phyloP scores from a whole-genome alignment of 495 filamentous ascomycete genomes.

The Hypoxylon intermedium region DNA sequence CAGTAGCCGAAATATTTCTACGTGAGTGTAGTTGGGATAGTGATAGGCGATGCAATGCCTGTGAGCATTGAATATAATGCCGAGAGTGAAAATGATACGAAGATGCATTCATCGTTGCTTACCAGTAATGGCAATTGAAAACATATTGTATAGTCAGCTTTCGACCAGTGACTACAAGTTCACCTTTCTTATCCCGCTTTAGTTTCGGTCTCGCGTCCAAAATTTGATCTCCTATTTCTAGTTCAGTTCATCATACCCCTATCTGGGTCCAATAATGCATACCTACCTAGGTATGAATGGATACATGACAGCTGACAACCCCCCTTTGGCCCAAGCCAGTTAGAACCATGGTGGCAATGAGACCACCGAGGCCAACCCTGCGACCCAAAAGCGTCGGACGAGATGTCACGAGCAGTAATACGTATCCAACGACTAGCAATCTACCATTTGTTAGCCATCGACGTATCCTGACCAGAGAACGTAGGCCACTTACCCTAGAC shows the following conservation, averaged over 20 bases:
- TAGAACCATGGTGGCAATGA: neutral
- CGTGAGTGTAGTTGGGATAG: constrained; percentile 51
- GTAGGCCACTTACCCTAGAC: neutral
- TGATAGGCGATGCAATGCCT: constrained; percentile 55
- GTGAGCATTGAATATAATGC: constrained; percentile 45
- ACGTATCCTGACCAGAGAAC: too few species aligned
- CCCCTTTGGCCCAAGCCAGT: constrained; percentile 6
- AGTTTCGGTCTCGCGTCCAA: constrained; percentile 40
- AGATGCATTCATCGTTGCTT: too few species aligned
- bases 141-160: constrained; percentile 54
- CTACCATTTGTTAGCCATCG: neutral
- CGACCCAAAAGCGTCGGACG: neutral
- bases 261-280: too few species aligned
- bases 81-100: too few species aligned
- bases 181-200: constrained; percentile 44
- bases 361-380: neutral
- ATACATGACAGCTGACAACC: constrained; percentile 9
- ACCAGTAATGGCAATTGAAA: constrained; percentile 59
- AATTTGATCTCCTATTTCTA: constrained; percentile 17
- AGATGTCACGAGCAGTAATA: neutral
- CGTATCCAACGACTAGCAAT: neutral
- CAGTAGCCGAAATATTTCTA: constrained; percentile 54
- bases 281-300: too few species aligned
- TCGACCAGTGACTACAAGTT: constrained; percentile 49
- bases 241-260: too few species aligned